Base-by-base conservation (phyloP, 768 basidiomycete species). In the Termitomyces eurrhizus region DNA sequence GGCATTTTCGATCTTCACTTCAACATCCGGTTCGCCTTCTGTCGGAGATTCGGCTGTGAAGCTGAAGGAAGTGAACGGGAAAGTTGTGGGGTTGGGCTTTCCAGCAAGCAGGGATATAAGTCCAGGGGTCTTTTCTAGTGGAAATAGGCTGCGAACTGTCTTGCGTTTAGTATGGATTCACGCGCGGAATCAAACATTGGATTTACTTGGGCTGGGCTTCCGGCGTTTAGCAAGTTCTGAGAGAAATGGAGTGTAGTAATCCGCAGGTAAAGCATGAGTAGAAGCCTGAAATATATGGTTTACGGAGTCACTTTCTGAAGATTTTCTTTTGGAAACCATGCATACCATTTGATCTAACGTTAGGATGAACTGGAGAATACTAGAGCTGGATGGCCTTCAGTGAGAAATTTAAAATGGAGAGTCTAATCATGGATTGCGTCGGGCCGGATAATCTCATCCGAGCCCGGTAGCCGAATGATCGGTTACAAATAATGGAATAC, bases 71-170 rank as follows among this genome's bases (percentile, higher is more conserved):
- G 87, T 86, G 76, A 98, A 92, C 1, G 96, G 96, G 76, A 98
- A 98, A 21, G 92, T 90, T n/a, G 80, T 77, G 8, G 87, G 81
- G 68, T 96, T 95, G 7, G 96, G 96, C 72, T 95, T 94, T 32
- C 96, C 96, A 0, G 94, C 95, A 7, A 95, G 83, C 36, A 95
- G 72, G 3, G 89, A 92, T 58, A 95, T 86, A 41, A 92, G 70
- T 0, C 91, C 91, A 0, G 94, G 93, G 0, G 76, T 81, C 24
- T 80, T 79, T 73, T 98, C 96, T 32, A 95, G 79, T 0, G 87
- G 92, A 59, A 85, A 81, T n/a, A 96, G 80, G 14, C 85, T 72
- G 63, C 87, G 79, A 59, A 90, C 87, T 90, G 63, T 13, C 49
- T 50, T 49, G 12, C 2, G 0, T 24, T 59, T 49, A 37, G 52